phyloP scores from a whole-genome alignment of 192 early-diverging fungal species.

The Gaertneriomyces semiglobifer region DNA sequence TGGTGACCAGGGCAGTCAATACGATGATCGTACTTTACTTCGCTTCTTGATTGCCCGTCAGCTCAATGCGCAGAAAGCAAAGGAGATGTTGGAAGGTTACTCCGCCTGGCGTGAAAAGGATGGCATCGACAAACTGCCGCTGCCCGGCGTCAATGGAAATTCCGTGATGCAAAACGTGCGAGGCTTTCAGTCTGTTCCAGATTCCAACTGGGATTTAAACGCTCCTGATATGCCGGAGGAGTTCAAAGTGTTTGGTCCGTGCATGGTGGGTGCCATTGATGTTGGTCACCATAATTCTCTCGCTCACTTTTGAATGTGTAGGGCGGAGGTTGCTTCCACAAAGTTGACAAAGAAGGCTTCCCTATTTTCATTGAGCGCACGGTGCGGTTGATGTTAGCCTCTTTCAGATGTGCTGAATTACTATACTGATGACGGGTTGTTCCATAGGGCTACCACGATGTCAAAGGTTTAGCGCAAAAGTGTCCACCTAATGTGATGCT shows the following conservation, averaged over 20 bases:
- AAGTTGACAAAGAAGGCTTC: conserved; percentile 34
- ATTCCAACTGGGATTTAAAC: conserved; percentile 29
- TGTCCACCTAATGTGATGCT: conserved; percentile 16
- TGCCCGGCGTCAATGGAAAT: conserved; percentile 25
- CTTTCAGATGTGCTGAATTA: not conserved
- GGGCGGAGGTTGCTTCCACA: conserved; percentile 38
- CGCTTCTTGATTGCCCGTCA: conserved; percentile 39
- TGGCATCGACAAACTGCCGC: conserved; percentile 33
- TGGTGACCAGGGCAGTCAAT: conserved; percentile 2
- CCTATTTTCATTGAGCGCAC: conserved; percentile 37
- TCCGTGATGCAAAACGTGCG: conserved; percentile 28
- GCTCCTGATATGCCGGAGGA: conserved; percentile 26
- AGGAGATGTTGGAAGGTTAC: conserved; percentile 33
- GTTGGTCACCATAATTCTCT: too few relatives aligned
- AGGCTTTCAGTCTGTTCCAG: conserved; percentile 24
- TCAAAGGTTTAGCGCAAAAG: conserved; percentile 30
- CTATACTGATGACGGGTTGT: not conserved
- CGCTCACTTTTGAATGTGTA: not conserved
- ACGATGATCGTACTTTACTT: conserved; percentile 24
- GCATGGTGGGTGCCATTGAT: conserved; percentile 13
- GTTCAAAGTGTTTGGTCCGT: conserved; percentile 25
- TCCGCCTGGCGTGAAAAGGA: conserved; percentile 31
- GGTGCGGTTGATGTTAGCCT: conserved; percentile 6
- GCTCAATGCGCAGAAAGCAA: conserved; percentile 27
- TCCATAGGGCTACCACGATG: conserved; percentile 24